phyloP scores from a whole-genome alignment of 106 monocot genomes.

The Triglochin maritima region DNA sequence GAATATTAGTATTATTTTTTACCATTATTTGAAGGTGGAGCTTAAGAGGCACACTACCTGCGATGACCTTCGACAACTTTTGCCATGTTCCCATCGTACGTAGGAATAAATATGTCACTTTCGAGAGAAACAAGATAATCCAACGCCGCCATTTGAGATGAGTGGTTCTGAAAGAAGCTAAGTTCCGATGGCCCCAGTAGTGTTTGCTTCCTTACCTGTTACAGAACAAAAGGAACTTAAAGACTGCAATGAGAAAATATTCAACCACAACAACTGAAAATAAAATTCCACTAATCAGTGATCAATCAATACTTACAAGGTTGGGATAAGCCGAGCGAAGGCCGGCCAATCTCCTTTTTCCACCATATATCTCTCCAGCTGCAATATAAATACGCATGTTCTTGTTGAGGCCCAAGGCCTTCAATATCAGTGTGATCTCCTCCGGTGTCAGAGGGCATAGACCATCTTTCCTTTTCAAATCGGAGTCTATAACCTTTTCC shows the following conservation, averaged over 20 bases:
- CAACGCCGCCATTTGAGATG: slow-evolving; percentile 93
- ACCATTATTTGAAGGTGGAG: too few relatives aligned
- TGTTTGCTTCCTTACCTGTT: slow-evolving; percentile 84
- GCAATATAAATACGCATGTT: slow-evolving; percentile 68
- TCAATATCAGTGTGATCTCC: slow-evolving; percentile 67
- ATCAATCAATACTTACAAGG: slow-evolving; percentile 34
- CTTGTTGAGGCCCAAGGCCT: slow-evolving; percentile 60
- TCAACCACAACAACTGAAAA: background rate
- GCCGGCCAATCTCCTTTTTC: slow-evolving; percentile 61
- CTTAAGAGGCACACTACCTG: slow-evolving; percentile 30
- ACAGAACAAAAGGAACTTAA: slow-evolving; percentile 14
- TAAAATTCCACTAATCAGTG: background rate
- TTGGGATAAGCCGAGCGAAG: slow-evolving; percentile 62
- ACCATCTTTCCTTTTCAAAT: slow-evolving; percentile 74
- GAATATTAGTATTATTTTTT: too few relatives aligned
- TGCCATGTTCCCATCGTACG: slow-evolving; percentile 92
- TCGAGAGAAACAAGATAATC: slow-evolving; percentile 86
- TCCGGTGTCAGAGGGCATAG: slow-evolving; percentile 95
- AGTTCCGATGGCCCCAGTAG: slow-evolving; percentile 69
- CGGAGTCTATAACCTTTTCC: slow-evolving; percentile 85
- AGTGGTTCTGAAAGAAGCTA: slow-evolving; percentile 76
- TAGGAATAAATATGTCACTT: slow-evolving; percentile 80
- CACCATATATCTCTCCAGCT: slow-evolving; percentile 93
- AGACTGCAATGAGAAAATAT: background rate
- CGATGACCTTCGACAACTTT: slow-evolving; percentile 94